Evolutionary conservation across 2,329 filamentous ascomycete species (phyloP).

Genomic region (Coniochaeta prunicola): DNA sequence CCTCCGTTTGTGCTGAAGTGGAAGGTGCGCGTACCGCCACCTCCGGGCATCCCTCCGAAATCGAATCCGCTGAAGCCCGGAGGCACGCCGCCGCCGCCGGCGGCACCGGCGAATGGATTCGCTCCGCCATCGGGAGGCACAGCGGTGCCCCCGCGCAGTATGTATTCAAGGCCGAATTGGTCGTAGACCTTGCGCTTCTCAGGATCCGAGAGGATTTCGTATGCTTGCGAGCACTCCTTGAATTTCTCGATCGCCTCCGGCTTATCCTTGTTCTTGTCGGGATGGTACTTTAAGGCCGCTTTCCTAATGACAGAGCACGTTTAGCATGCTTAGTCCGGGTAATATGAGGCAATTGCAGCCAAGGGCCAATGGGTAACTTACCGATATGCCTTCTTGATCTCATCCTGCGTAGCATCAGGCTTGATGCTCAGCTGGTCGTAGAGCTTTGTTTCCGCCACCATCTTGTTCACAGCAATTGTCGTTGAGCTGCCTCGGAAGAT

Average conservation of each 20-base stretch:
- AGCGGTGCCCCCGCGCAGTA: slow-evolving; percentile 69
- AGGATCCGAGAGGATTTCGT: slow-evolving; percentile 94
- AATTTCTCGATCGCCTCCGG: slow-evolving; percentile 84
- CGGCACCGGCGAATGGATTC: slow-evolving; percentile 48
- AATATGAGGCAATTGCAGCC: background rate
- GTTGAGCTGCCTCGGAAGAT: slow-evolving; percentile 5
- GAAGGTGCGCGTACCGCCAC: slow-evolving; percentile 48
- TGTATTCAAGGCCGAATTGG: slow-evolving; percentile 87
- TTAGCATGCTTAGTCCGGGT: background rate
- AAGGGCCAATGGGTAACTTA: slow-evolving; percentile 32
- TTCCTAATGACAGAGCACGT: slow-evolving; percentile 47
- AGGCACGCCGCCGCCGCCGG: slow-evolving; percentile 34
- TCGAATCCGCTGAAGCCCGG: slow-evolving; percentile 20
- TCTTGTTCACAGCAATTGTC: slow-evolving; percentile 33
- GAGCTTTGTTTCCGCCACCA: slow-evolving; percentile 93
- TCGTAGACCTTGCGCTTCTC: slow-evolving; percentile 97
- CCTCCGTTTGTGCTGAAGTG: slow-evolving; percentile 54
- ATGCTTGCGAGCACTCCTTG: slow-evolving; percentile 96
- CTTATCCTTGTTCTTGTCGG: slow-evolving; percentile 96
- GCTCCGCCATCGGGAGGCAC: slow-evolving; percentile 55
- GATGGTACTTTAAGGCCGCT: slow-evolving; percentile 84
- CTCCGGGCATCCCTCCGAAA: slow-evolving; percentile 32
- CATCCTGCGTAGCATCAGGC: slow-evolving; percentile 76
- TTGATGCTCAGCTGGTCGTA: slow-evolving; percentile 82
- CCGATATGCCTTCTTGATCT: slow-evolving; percentile 96